Conservation (phyloP, 805 yeast species). For the Candida ulmi region DNA sequence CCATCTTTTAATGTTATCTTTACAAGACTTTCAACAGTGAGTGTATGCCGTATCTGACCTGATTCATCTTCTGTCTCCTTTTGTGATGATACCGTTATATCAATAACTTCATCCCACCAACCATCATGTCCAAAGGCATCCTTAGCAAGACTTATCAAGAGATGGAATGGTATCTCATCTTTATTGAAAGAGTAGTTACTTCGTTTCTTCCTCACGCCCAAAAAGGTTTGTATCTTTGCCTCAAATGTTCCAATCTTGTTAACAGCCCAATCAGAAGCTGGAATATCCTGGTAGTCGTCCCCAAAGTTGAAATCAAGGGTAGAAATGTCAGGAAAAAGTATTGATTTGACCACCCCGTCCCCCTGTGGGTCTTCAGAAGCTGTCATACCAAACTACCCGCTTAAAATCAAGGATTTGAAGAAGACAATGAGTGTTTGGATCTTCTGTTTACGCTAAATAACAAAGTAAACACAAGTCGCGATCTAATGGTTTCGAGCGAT, state of each 20-base stretch:
- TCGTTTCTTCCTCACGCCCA: constrained; percentile 5
- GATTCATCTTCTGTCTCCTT: constrained; percentile 2
- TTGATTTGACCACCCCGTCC: neutral
- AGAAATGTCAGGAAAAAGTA: constrained; percentile 14
- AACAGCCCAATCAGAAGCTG: constrained; percentile 43
- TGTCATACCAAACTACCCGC: too few relatives aligned
- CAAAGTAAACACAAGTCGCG: too few relatives aligned
- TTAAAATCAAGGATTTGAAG: too few relatives aligned
- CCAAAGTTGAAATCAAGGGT: constrained; percentile 21
- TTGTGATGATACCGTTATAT: constrained; percentile 15
- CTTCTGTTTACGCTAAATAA: too few relatives aligned
- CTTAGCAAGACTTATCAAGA: constrained; percentile 38
- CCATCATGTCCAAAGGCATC: constrained; percentile 52
- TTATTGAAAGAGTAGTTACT: constrained; percentile 1
- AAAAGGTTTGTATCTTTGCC: constrained; percentile 35
- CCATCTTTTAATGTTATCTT: constrained; percentile 76
- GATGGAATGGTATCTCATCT: constrained; percentile 26
- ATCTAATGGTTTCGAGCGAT: too few relatives aligned
- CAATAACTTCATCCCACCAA: constrained; percentile 43
- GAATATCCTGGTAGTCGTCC: constrained; percentile 30
- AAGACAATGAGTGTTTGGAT: too few relatives aligned
- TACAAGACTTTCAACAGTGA: constrained; percentile 38
- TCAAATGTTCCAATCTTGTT: constrained; percentile 42
- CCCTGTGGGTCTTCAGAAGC: too few relatives aligned
- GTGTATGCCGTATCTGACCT: constrained; percentile 16